A percentile compares a stretch with the other conserved stretches of the same genome.
phyloP scores from a whole-genome alignment of 116 monocot species.

The Trichopus zeylanicus region DNA sequence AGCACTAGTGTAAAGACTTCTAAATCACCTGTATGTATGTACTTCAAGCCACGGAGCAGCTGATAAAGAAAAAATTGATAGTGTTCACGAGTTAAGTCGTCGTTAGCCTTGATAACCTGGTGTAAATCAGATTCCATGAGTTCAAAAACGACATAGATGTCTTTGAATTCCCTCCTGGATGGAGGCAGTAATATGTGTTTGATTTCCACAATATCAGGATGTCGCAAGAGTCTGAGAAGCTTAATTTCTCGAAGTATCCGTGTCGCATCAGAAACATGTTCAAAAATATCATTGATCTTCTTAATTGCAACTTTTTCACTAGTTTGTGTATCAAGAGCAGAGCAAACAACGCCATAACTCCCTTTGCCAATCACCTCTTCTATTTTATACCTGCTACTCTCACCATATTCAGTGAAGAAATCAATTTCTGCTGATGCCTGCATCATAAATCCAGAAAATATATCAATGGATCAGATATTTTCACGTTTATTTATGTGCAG shows the following conservation, averaged over 20 bases:
- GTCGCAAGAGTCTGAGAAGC: not conserved
- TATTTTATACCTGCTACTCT: not conserved
- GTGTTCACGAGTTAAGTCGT: not conserved
- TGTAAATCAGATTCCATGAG: constrained; percentile 1
- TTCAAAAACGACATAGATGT: constrained; percentile 1
- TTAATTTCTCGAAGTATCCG: not conserved
- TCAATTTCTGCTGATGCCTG: not conserved
- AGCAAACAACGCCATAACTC: not conserved
- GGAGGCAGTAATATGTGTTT: not conserved
- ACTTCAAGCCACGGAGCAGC: not conserved
- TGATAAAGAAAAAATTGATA: constrained; percentile 1
- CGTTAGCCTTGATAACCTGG: not conserved
- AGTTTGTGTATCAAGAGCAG: not conserved
- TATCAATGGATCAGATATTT: not conserved
- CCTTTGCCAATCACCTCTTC: constrained; percentile 1
- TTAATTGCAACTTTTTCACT: not conserved
- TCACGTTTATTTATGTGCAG: not conserved
- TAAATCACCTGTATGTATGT: constrained; percentile 2
- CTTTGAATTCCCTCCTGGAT: not conserved
- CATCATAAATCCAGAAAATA: not conserved
- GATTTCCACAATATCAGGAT: not conserved
- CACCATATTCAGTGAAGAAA: constrained; percentile 1
- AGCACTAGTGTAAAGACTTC: not conserved
- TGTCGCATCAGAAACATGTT: not conserved
- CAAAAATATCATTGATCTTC: not conserved